Evolutionary conservation across 768 basidiomycete species (phyloP).

Genomic region (Suillus subalutaceus): DNA sequence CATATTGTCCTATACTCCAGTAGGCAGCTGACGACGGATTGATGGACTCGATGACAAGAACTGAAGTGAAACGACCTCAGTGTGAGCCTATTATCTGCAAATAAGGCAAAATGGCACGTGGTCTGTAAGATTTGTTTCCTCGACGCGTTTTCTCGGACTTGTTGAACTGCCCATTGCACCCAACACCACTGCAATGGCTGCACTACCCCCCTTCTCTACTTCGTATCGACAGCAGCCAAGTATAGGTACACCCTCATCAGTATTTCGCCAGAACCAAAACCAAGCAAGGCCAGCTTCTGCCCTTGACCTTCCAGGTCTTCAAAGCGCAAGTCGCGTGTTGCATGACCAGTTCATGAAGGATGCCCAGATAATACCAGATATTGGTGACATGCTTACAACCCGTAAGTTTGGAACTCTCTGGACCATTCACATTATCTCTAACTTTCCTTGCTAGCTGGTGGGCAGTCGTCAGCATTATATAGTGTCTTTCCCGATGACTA

Average conservation of each 20-base stretch:
- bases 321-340: slow-evolving; percentile 67
- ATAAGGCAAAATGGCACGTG: slow-evolving; percentile 13
- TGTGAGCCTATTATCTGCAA: not conserved
- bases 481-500: slow-evolving; percentile 78
- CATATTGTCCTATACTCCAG: no score
- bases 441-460: slow-evolving; percentile 47
- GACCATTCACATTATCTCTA: not conserved
- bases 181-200: slow-evolving; percentile 12
- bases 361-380: slow-evolving; percentile 72
- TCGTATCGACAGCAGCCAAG: slow-evolving; percentile 11
- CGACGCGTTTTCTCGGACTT: slow-evolving; percentile 5
- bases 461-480: slow-evolving; percentile 75
- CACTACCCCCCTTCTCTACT: slow-evolving; percentile 10
- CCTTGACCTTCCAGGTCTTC: slow-evolving; percentile 64
- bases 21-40: no score
- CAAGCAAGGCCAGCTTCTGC: slow-evolving; percentile 23
- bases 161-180: slow-evolving; percentile 11
- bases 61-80: not conserved
- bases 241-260: not conserved
- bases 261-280: slow-evolving; percentile 13
- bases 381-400: slow-evolving; percentile 66
- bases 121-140: slow-evolving; percentile 14
- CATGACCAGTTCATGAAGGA: slow-evolving; percentile 75
- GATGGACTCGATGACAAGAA: not conserved
- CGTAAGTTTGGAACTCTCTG: slow-evolving; percentile 42